These are phyloP conservation scores for Ogataea naganishii DNA, from an alignment of 805 yeast species.

Conservation along the genomic window DNA sequence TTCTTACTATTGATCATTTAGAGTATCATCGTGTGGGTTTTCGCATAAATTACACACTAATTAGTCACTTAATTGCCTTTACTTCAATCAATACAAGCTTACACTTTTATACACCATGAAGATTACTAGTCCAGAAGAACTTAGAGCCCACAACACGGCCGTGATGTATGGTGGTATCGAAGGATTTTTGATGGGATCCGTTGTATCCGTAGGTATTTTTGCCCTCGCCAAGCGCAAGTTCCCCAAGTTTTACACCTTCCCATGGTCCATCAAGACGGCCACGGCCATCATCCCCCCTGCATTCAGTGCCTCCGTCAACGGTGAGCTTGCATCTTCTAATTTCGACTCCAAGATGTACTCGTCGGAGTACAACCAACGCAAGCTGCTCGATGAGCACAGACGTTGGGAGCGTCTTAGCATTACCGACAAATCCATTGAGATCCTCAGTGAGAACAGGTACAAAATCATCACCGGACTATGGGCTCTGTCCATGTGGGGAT, in stretches of 20 bases:
- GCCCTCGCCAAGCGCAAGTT: slow-evolving; percentile 38
- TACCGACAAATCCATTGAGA: slow-evolving; percentile 40
- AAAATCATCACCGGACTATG: slow-evolving; percentile 62
- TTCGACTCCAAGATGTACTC: slow-evolving; percentile 60
- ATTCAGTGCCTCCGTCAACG: slow-evolving; percentile 49
- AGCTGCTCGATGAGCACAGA: slow-evolving; percentile 34
- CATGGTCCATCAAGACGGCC: slow-evolving; percentile 59
- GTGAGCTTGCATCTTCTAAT: slow-evolving; percentile 60
- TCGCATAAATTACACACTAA: no score
- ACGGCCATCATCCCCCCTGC: slow-evolving; percentile 63
- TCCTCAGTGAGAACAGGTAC: slow-evolving; percentile 49
- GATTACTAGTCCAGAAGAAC: slow-evolving; percentile 56
- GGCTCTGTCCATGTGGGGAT: slow-evolving; percentile 75
- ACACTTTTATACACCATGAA: slow-evolving; percentile 41
- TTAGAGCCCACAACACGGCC: slow-evolving; percentile 52
- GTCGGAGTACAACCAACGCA: slow-evolving; percentile 31
- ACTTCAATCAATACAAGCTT: background rate
- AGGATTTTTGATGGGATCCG: slow-evolving; percentile 50
- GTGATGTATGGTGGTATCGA: slow-evolving; percentile 52
- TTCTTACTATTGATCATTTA: no score
- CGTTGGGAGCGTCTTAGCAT: slow-evolving; percentile 44
- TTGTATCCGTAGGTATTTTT: slow-evolving; percentile 46
- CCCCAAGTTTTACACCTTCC: slow-evolving; percentile 33
- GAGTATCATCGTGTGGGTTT: no score
- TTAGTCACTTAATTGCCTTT: no score